Evolutionary conservation across 2,329 filamentous ascomycete species (phyloP), one percentile per base, ranked within the genome.

Genomic region (Plectosphaerella plurivora): DNA sequence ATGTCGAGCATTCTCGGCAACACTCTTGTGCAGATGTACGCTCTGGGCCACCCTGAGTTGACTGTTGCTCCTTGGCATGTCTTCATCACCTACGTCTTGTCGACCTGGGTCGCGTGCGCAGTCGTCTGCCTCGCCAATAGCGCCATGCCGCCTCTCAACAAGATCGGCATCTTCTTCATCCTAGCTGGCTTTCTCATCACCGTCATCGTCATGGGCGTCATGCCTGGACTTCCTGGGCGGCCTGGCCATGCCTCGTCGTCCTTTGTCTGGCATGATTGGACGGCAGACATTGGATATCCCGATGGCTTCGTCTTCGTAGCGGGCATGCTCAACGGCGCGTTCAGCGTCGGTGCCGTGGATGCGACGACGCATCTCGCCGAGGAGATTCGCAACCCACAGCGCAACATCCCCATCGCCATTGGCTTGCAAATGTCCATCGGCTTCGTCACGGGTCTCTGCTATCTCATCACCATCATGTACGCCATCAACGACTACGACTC

Each of bases 311-410:
- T 74, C 2, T 74, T 74, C 47, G 60, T 70, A 4, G 62, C 65
- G 0, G 70, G 70, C 1, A 73, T 73, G 70, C 65, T 73, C n/a
- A 89, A 89, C 59, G 86, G 84, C 11, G 86, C 86, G 3, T 89
- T 82, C 62, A 79, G 81, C 45, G 80, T 89, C 11, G 87, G 85
- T 7, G 81, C 82, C 1, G 81, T 84, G 0, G 86, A 89, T 61
- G 81, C 82, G 47, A 79, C 83, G 1, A 81, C 80, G 2, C 86
- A 88, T 61, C 64, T 87, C 41, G 79, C 82, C 0, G 84, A 88
- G 63, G 84, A 88, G 63, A 84, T 87, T 41, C 82, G 74, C 0
- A 55, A 70, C 42, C 76, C 77, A 0, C 67, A 69, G 47, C 66
- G 69, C 22, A 82, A 82, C 55, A 71, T 83, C 1, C 82, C 82